Evolutionary conservation across 306 rosid genomes (phyloP), one percentile per base, ranked within the genome.

Genomic region (Medicago arabica): DNA sequence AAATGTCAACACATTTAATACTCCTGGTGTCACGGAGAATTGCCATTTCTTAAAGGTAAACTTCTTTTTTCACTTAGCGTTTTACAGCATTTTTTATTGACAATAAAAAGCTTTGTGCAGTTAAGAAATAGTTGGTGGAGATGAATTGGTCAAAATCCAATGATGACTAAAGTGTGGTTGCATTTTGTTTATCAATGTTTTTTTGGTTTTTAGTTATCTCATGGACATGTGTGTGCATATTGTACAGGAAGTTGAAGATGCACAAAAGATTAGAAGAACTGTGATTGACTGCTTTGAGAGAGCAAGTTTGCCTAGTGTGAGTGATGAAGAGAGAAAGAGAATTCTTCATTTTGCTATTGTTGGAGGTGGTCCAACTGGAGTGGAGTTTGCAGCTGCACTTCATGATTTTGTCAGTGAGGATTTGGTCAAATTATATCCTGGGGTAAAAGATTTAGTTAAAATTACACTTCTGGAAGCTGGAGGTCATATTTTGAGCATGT

Each of bases 311-410:
- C 97, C 97, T 21, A 83, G 82, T 67, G 64, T 92, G 41, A 88
- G 90, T 78, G 97, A 89, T 43, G 99, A 88, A 75, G 99, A 95
- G 80, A 90, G 60, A 87, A 86, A 87, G 86, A 92, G 93, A 75
- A 89, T 95, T 85, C 99, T 95, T 87, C 97, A 92, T 82, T 95
- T 95, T 78, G 98, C 99, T 69, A 61, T 95, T 75, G 96, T 95
- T 73, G 99, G 99, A 61, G 99, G 99, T 83, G 99, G 99, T 81
- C 99, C 99, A 75, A 92, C 98, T 43, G 99, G 99, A 53, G 99
- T 95, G 81, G 99, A 95, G 85, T 95, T 95, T 81, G 97, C 99
- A 73, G 99, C 99, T 9, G 87, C 85, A 67, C 99, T 95, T 80
- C 97, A 95, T 83, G 99, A 95, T 78, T 95, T 77, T 78, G 97